Evolutionary conservation across 345 rosid genomes (phyloP).

Genomic region (Eucalyptus victrix): DNA sequence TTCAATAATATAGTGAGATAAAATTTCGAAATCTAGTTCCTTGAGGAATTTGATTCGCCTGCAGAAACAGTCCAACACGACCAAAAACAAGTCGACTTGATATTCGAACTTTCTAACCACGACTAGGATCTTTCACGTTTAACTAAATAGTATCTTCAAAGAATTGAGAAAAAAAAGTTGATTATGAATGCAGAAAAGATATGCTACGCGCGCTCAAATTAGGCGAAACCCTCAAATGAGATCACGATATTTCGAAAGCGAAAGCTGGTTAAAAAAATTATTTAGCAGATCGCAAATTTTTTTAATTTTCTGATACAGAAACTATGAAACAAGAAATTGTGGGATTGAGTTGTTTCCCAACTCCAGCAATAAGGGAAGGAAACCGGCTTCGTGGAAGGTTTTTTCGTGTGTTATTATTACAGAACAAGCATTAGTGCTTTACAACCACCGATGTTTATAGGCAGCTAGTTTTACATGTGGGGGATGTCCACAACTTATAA

Average conservation of each 20-base stretch:
- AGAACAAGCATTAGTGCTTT: neutral
- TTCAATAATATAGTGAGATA: neutral
- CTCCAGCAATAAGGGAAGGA: neutral
- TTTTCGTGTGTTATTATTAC: neutral
- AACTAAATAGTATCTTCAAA: neutral
- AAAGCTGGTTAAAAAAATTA: neutral
- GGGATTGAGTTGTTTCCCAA: neutral
- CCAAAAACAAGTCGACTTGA: neutral
- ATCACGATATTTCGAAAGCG: neutral
- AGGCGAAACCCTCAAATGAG: neutral
- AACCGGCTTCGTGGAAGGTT: neutral
- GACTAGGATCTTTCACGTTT: neutral
- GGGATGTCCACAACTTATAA: neutral
- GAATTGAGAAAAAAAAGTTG: neutral
- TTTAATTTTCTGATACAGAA: neutral
- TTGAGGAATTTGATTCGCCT: neutral
- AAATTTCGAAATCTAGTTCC: neutral
- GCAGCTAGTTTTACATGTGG: neutral
- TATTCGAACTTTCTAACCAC: neutral
- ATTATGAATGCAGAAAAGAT: neutral
- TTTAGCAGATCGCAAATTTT: neutral
- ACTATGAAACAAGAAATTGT: neutral
- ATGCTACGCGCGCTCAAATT: neutral
- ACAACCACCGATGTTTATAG: neutral
- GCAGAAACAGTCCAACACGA: neutral